Conservation (phyloP, 2,329 filamentous ascomycete genomes). For the Fonsecaea monophora region DNA sequence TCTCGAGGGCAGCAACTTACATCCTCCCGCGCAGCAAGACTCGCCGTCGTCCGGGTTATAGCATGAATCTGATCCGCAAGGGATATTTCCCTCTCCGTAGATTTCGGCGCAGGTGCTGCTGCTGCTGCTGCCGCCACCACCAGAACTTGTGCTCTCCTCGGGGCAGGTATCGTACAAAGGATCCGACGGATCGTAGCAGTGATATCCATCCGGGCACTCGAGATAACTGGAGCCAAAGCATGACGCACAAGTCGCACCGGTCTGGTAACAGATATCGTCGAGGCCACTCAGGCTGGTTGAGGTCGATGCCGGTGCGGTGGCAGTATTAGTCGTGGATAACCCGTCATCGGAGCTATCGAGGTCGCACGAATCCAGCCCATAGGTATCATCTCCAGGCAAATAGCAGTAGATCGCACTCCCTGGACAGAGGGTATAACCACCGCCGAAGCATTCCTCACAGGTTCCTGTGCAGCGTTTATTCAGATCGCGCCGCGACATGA, state of each 20-base stretch:
- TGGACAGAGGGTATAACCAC: conserved; percentile 35
- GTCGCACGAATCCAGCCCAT: conserved; percentile 34
- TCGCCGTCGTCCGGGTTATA: conserved; percentile 29
- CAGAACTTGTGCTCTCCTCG: conserved; percentile 18
- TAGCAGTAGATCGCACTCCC: conserved; percentile 32
- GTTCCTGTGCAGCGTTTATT: conserved; percentile 34
- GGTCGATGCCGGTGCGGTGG: conserved; percentile 12
- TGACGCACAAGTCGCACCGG: conserved; percentile 31
- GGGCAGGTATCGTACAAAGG: conserved; percentile 35
- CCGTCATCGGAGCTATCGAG: background rate
- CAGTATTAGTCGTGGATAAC: conserved; percentile 4
- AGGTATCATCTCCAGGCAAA: conserved; percentile 29
- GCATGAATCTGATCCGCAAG: conserved; percentile 29
- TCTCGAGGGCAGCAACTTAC: conserved; percentile 14
- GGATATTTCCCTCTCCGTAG: conserved; percentile 24
- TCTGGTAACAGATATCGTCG: conserved; percentile 27
- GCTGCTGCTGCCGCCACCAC: conserved; percentile 7
- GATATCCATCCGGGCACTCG: conserved; percentile 29
- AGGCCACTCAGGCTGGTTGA: conserved; percentile 25
- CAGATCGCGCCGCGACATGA: conserved; percentile 27
- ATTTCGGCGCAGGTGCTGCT: conserved; percentile 17
- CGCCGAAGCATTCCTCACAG: conserved; percentile 36
- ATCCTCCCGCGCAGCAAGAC: conserved; percentile 28
- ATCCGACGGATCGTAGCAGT: conserved; percentile 36
- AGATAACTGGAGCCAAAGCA: conserved; percentile 35